phyloP scores from a whole-genome alignment of 257 asterid genomes.

The Ophiorrhiza pumila region DNA sequence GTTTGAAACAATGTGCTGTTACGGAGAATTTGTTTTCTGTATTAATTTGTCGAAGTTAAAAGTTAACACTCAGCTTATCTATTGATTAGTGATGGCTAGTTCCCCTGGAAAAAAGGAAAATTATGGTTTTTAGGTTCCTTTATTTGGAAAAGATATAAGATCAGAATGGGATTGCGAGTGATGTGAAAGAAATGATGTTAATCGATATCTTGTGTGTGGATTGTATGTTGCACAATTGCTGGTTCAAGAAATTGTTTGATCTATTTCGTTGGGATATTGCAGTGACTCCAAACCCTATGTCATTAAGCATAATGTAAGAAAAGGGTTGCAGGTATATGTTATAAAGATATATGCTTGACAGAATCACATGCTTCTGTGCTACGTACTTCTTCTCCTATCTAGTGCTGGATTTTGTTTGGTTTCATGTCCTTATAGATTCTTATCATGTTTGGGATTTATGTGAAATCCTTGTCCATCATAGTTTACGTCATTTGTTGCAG shows the following conservation, averaged over 20 bases:
- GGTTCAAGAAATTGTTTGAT: not conserved
- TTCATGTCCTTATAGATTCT: not conserved
- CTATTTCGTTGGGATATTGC: not conserved
- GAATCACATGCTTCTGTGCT: not conserved
- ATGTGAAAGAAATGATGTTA: not conserved
- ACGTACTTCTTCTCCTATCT: not conserved
- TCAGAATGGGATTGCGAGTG: not conserved
- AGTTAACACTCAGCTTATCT: not conserved
- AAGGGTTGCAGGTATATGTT: not conserved
- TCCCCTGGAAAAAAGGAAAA: not conserved
- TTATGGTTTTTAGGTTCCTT: not conserved
- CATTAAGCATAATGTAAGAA: not conserved
- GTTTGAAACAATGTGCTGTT: not conserved
- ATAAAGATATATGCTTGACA: not conserved
- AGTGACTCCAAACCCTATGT: too few relatives aligned
- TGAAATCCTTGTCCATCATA: conserved; percentile 12
- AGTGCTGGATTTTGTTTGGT: not conserved
- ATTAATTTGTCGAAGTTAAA: not conserved
- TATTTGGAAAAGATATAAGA: not conserved
- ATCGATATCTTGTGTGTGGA: not conserved
- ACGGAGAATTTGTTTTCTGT: not conserved
- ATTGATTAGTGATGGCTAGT: not conserved
- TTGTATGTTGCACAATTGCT: not conserved
- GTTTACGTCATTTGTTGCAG: conserved; percentile 50
- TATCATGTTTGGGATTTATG: not conserved